phyloP scores from a whole-genome alignment of 805 yeast genomes.

The Wickerhamiella alocasiicola region DNA sequence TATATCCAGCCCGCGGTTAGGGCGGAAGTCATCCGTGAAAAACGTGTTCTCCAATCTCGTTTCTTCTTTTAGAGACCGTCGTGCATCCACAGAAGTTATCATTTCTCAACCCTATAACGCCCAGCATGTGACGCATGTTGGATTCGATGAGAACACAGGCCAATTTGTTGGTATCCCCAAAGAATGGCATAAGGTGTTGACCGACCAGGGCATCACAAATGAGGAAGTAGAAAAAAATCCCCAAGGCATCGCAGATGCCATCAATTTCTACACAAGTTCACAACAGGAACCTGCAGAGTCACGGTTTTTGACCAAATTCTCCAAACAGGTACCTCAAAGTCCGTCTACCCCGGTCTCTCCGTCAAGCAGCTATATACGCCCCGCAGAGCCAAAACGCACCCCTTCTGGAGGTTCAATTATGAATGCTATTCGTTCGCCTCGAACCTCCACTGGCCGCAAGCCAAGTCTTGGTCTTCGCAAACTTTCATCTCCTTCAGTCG shows the following conservation, averaged over 20 bases:
- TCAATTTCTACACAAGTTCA: conserved; percentile 48
- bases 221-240: conserved; percentile 87
- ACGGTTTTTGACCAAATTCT: conserved; percentile 20
- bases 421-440: conserved; percentile 9
- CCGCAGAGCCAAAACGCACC: conserved; percentile 7
- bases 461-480: conserved; percentile 10
- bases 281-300: conserved; percentile 19
- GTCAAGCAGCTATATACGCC: conserved; percentile 1
- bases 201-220: conserved; percentile 77
- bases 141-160: conserved; percentile 72
- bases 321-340: conserved; percentile 3
- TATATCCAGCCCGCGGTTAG: conserved; percentile 2
- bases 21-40: conserved; percentile 1
- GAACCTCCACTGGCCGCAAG: conserved; percentile 8
- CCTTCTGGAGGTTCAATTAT: conserved; percentile 7
- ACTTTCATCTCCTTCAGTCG: not conserved
- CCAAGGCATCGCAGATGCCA: conserved; percentile 85
- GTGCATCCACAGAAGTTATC: conserved; percentile 24
- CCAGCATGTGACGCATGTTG: conserved; percentile 90
- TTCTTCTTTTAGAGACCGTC: conserved; percentile 9
- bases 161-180: conserved; percentile 84
- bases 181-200: conserved; percentile 77
- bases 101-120: conserved; percentile 90
- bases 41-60: conserved; percentile 10
- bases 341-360: conserved; percentile 3